Percentiles rank a stretch among this genome's conserved stretches.
Evolutionary conservation across 306 rosid genomes (phyloP).

Genomic region (Fragaria vesca): DNA sequence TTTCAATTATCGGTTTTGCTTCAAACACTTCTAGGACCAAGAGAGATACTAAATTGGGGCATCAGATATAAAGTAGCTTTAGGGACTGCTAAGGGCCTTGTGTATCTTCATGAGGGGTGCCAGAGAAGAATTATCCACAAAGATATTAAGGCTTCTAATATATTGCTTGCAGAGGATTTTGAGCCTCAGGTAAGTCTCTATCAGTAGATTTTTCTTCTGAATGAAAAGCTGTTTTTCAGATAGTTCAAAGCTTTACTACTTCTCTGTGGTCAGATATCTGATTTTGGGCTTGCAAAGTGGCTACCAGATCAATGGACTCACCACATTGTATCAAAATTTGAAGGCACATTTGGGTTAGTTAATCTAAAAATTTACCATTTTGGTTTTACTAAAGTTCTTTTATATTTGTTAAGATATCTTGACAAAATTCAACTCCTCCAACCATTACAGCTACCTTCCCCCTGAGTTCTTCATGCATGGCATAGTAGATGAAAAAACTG

Average conservation of each 20-base stretch:
- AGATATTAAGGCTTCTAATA: slow-evolving; percentile 95
- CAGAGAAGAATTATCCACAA: slow-evolving; percentile 97
- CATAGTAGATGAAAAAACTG: slow-evolving; percentile 94
- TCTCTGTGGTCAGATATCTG: slow-evolving; percentile 63
- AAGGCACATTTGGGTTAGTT: slow-evolving; percentile 98
- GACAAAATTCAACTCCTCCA: slow-evolving; percentile 14
- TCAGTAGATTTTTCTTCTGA: not conserved
- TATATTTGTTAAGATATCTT: not conserved
- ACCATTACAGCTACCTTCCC: slow-evolving; percentile 83
- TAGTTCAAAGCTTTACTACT: not conserved
- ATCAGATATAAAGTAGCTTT: slow-evolving; percentile 64
- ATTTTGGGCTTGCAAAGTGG: slow-evolving; percentile 98
- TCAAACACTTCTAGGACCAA: slow-evolving; percentile 49
- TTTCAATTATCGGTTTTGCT: slow-evolving; percentile 7
- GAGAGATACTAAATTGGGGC: slow-evolving; percentile 79
- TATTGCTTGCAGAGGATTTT: slow-evolving; percentile 81
- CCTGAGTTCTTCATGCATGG: slow-evolving; percentile 99
- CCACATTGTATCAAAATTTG: slow-evolving; percentile 79
- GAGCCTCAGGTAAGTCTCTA: slow-evolving; percentile 71
- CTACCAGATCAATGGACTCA: slow-evolving; percentile 98
- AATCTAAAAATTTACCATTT: slow-evolving; percentile 23
- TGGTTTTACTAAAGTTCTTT: slow-evolving; percentile 5
- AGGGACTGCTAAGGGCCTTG: slow-evolving; percentile 90
- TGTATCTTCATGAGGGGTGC: slow-evolving; percentile 87
- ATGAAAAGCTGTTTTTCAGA: not conserved